Evolutionary conservation across 2,329 filamentous ascomycete species (phyloP), one percentile per base, ranked within the genome.

Genomic region (Phyllosticta paracitricarpa): DNA sequence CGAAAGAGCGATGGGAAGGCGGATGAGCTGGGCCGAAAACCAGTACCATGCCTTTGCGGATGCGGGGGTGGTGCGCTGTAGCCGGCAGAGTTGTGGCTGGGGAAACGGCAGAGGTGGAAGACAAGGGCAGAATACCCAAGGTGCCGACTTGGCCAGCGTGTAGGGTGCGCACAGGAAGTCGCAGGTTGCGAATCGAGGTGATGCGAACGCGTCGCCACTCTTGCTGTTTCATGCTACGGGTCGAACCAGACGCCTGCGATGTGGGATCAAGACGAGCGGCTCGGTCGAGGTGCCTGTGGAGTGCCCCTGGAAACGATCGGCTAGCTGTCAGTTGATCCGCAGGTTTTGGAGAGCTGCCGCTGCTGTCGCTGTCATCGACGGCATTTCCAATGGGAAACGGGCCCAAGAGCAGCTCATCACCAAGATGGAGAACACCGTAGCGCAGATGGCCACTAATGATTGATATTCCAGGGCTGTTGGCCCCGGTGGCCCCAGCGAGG

Each of bases 61-160:
- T 77, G 28, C 79, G 68, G 26, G 54, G 40, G 19, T 57, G 59
- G 12, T 54, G 14, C 2, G 55, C 19, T 2, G 48, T 14, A n/a
- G 48, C 28, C 2, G 25, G 25, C 4, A 14, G 7, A 14, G 35
- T 26, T 9, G n/a, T 35, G 40, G 40, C 4, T 8, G 40, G 40
- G 40, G 40, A 17, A 48, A n/a, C n/a, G n/a, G 14, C n/a, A n/a
- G 40, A n/a, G 14, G 65, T 64, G 35, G 71, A 68, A 48, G 69
- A 66, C 2, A 71, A 52, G 2, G 74, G 81, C 2, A 88, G 81
- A 57, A 97, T 78, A 0, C 92, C 93, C 59, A 99, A 82, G 0
- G 92, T 97, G 0, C 93, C 94, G 5, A 93, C 91, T 74, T 99
- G 93, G 9, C 90, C 91, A 17, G 86, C 81, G 57, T 86, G 81